Base-by-base conservation (phyloP, 2,329 filamentous ascomycete genomes). In the Cladophialophora bantiana region DNA sequence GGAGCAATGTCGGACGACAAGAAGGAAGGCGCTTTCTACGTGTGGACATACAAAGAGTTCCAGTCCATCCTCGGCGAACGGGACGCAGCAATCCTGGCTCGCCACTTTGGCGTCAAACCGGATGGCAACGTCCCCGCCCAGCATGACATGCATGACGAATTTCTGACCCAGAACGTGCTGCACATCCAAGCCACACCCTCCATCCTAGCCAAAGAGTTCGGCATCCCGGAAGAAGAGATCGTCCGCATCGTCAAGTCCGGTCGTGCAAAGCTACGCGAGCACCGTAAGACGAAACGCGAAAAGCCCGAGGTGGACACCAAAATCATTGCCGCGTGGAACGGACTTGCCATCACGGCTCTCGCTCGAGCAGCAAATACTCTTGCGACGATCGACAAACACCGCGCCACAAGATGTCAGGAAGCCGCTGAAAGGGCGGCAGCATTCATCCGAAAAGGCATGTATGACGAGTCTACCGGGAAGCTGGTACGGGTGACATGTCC, bases 11-110 rank as follows among this genome's bases (percentile, higher is more conserved):
- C 96, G 73, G 68, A 83, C 4, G 91, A 96, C 62, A 93, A 94
- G 82, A 87, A 91, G 38, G 94, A 98, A 78, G 95, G 95, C 0
- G 94, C 94, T 0, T 98, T 92, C 76, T 97, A 98, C 74, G 87
- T 97, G 2, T 99, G 94, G 94, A 96, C 94, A 0, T 82, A 90
- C 59, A 90, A 93, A 59, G 94, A 98, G 75, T 90, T 98, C 67
- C 89, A 93, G 67, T 85, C 88, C 10, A 87, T 96, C 2, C 84
- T 97, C 1, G 88, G 88, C 1, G 68, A 86, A 2, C 84, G 89
- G 48, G 88, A 91, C 66, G 89, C 89, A 26, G 86, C 89, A 2
- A 86, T 97, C 15, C 89, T 92, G 35, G 92, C 93, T 0, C 88
- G 88, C 4, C 92, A 97, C 78, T 98, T 92, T 88, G 91, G 92